Percentiles rank a stretch among this genome's conserved stretches.
phyloP scores from a whole-genome alignment of 2,329 filamentous ascomycete genomes.

The Cercospora zeae-maydis region DNA sequence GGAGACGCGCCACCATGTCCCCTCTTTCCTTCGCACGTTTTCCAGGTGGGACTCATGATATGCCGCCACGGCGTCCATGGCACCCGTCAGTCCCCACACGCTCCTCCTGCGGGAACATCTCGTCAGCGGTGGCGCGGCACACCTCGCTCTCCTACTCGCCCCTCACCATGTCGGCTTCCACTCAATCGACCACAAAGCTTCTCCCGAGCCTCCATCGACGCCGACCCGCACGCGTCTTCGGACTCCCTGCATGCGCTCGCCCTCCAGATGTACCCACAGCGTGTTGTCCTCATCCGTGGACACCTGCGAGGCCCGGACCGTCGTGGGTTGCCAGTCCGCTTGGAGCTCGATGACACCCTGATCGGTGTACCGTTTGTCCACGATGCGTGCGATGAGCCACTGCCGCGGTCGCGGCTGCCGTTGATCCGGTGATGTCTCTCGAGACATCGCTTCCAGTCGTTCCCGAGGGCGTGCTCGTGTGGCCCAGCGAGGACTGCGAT shows the following conservation, averaged over 20 bases:
- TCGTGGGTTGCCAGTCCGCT: constrained; percentile 1
- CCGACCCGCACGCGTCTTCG: not conserved
- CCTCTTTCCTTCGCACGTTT: not conserved
- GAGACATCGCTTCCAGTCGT: not conserved
- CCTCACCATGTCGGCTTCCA: constrained; percentile 2
- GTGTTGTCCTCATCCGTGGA: not conserved
- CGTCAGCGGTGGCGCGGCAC: not conserved
- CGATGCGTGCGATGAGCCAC: not conserved
- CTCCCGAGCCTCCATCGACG: not conserved
- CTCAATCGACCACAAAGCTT: not conserved
- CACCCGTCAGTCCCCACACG: not conserved
- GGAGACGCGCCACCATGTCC: not conserved
- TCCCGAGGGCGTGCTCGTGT: not conserved
- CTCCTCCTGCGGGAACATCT: not conserved
- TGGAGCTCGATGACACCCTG: not conserved
- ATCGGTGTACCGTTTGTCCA: not conserved
- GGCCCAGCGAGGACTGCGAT: too few species aligned
- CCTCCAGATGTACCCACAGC: not conserved
- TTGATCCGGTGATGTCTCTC: not conserved
- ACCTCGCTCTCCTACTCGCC: not conserved
- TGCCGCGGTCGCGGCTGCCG: not conserved
- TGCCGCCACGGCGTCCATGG: not conserved
- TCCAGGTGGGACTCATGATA: not conserved
- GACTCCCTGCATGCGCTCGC: not conserved
- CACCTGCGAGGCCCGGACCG: not conserved